phyloP scores from a whole-genome alignment of 2,329 filamentous ascomycete genomes.

The Pyrenophora tritici-repentis region DNA sequence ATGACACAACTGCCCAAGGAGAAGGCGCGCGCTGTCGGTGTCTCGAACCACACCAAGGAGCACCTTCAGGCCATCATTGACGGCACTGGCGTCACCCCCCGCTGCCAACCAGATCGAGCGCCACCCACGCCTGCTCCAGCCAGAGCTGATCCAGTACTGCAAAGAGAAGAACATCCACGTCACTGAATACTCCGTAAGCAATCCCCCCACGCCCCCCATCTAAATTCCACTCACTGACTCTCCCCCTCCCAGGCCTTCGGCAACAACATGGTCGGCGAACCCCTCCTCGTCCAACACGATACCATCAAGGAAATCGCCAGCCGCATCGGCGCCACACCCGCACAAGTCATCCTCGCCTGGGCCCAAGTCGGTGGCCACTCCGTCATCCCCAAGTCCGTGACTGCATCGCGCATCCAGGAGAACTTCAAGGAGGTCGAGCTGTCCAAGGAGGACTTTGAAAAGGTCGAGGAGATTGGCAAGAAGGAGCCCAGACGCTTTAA shows the following conservation, averaged over 20 bases:
- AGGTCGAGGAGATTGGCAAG: slow-evolving; percentile 57
- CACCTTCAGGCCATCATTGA: slow-evolving; percentile 60
- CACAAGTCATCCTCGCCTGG: slow-evolving; percentile 85
- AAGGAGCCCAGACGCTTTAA: slow-evolving; percentile 64
- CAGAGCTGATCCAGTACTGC: slow-evolving; percentile 37
- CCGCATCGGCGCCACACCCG: slow-evolving; percentile 67
- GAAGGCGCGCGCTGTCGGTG: slow-evolving; percentile 37
- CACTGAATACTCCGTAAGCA: slow-evolving; percentile 36
- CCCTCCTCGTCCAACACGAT: slow-evolving; percentile 51
- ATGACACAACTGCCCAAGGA: slow-evolving; percentile 48
- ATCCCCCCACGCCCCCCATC: slow-evolving; percentile 46
- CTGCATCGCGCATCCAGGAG: slow-evolving; percentile 34
- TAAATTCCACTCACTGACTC: slow-evolving; percentile 63
- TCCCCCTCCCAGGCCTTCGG: slow-evolving; percentile 66
- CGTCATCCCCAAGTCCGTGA: slow-evolving; percentile 43
- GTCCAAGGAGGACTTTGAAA: slow-evolving; percentile 32
- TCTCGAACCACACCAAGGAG: slow-evolving; percentile 40
- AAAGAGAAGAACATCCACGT: slow-evolving; percentile 40
- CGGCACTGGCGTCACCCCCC: slow-evolving; percentile 36
- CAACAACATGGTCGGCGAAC: slow-evolving; percentile 60
- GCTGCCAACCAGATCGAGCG: slow-evolving; percentile 41
- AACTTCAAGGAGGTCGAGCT: slow-evolving; percentile 43
- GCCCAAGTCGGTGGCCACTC: slow-evolving; percentile 66
- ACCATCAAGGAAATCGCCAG: slow-evolving; percentile 71
- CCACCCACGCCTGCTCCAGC: slow-evolving; percentile 35